Evolutionary conservation across 495 filamentous ascomycete species (phyloP).

Genomic region (Evansstolkia leycettana): DNA sequence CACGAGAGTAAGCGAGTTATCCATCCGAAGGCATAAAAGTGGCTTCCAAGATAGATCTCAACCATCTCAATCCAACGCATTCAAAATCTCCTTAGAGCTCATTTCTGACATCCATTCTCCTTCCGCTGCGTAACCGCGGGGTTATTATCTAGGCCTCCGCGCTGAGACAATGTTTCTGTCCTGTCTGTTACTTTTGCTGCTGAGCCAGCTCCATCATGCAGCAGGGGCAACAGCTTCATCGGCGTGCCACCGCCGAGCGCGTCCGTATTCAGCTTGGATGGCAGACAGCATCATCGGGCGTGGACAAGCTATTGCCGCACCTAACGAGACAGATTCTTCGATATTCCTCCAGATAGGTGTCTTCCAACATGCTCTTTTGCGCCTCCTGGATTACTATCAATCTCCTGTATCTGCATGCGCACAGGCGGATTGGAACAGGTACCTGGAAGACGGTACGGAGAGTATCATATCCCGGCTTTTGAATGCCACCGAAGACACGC

Average conservation of each 20-base stretch:
- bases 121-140: no score
- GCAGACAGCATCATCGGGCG: conserved; percentile 36
- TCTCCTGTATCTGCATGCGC: conserved; percentile 3
- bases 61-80: no score
- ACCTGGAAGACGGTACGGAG: conserved; percentile 11
- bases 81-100: no score
- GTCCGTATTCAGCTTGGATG: conserved; percentile 31
- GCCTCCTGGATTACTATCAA: conserved; percentile 16
- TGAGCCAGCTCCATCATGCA: no score
- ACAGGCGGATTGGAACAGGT: conserved; percentile 7
- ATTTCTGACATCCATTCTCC: no score
- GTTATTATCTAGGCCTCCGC: no score
- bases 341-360: conserved; percentile 26
- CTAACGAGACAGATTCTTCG: conserved; percentile 12
- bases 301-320: conserved; percentile 24
- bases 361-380: conserved; percentile 24
- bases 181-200: no score
- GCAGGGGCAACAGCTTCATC: no score
- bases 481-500: conserved; percentile 22
- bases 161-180: no score
- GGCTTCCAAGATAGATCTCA: no score
- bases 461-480: conserved; percentile 15
- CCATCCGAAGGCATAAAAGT: no score
- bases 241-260: neutral
- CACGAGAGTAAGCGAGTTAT: no score